Evolutionary conservation across 2,329 filamentous ascomycete genomes (phyloP).

Genomic region (Rhynchosporium secalis): DNA sequence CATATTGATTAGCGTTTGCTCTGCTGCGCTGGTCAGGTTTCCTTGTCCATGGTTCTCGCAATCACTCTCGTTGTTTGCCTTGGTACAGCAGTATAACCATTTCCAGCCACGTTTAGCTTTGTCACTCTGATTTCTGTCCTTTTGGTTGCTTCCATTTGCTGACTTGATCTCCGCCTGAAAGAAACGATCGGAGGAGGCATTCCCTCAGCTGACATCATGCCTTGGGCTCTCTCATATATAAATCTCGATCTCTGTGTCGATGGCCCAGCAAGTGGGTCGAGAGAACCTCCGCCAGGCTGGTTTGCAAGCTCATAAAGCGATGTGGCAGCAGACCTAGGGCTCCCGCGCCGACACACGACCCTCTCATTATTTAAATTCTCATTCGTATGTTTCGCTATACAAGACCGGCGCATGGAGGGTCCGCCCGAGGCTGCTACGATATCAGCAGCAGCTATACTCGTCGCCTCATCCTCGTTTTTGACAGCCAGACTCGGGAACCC

Average conservation of each 20-base stretch:
- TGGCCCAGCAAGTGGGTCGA: background rate
- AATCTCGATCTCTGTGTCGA: slow-evolving; percentile 1
- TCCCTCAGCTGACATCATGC: background rate
- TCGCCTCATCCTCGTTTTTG: background rate
- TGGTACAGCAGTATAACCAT: background rate
- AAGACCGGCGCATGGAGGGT: background rate
- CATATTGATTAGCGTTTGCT: background rate
- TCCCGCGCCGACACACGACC: background rate
- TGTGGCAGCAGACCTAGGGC: background rate
- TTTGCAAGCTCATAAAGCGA: background rate
- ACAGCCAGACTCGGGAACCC: background rate
- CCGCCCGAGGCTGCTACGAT: too few species aligned
- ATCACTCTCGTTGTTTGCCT: background rate
- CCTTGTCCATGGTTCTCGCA: slow-evolving; percentile 2
- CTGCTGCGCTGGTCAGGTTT: background rate
- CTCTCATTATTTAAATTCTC: background rate
- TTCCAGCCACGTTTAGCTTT: background rate
- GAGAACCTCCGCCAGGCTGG: background rate
- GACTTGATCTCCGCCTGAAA: background rate
- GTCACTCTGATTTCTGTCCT: background rate
- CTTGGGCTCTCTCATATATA: slow-evolving; percentile 1
- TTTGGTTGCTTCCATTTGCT: background rate
- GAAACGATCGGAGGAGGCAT: background rate
- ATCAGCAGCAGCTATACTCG: background rate
- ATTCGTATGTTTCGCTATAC: background rate